Base-by-base conservation (phyloP, 257 asterid species). In the Lavandula angustifolia region DNA sequence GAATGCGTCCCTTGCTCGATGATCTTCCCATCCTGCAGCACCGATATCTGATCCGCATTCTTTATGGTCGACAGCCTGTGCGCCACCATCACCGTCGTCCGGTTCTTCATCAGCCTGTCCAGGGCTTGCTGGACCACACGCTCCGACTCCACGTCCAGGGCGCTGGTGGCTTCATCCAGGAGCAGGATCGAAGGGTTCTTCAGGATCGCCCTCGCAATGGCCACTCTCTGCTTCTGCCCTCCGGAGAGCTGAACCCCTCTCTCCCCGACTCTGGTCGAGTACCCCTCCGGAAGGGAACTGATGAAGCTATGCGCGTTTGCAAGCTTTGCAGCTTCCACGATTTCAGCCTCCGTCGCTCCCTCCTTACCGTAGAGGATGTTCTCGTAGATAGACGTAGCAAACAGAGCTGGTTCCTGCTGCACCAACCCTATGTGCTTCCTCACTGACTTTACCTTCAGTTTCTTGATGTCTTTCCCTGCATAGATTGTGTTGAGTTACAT, bases 381-480 rank as follows among this genome's bases (percentile, higher is more conserved):
- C 27, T 87, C 98, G 34, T 86, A 85, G 66, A 88, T 94, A 1
- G 99, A 77, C 29, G 95, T 87, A 49, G 95, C 99, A 22, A 94
- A 94, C 3, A 94, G 98, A 49, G 99, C 96, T 1, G 99, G 99
- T 61, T 94, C 99, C 74, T 94, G 99, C 66, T 87, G 98, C 68
- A 90, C 99, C 22, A 94, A 62, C 43, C 99, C 97, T 16, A 94
- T 90, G 85, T 82, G 86, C 71, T 82, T 94, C 71, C 99, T 80
- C 2, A 88, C 31, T 3, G 95, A 86, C 81, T 90, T 94, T 48
- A 87, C 84, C 71, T 80, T 90, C 53, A 94, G 82, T 49, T 79
- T 87, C 91, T 74, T 94, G 65, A 90, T 79, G 72, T 94, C 99
- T 69, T 84, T 90, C 53, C 99, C 99, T 94, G 87, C 64, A 44